Base-by-base conservation (phyloP, 208 protist genomes). In the Lotmaria passim region DNA sequence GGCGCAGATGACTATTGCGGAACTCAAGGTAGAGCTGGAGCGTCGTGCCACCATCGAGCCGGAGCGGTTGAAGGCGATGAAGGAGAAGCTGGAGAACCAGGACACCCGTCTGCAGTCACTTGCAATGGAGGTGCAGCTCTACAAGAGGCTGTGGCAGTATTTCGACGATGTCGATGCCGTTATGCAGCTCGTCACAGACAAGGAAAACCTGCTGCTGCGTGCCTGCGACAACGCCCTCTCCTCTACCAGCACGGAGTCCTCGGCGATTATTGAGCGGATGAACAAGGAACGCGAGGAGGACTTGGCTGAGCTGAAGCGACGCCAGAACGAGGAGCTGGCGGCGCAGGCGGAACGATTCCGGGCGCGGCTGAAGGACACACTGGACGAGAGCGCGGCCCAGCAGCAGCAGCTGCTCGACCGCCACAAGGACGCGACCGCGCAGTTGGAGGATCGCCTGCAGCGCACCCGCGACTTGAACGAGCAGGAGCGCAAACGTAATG, bases 401-500 rank as follows among this genome's bases (percentile, higher is more conserved):
- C 78, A 85, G 59, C 69, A 85, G 52, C 67, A 57, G 39, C 36
- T 84, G 19, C 55, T 74, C n/a, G 64, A 79, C 50, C 62, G 72
- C 10, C 83, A 88, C 70, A 56, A 61, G 26, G 78, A 83, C 2
- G 77, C 76, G 4, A 47, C 86, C 26, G 69, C 83, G 14, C 63
- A 75, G 43, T 41, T 83, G 15, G 76, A 89, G 55, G 75, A 78
- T 17, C 79, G 74, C 38, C 59, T 93, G 60, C 75, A 82, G 57
- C 75, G 74, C 51, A 85, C 72, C 48, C 79, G 79, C 44, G 81
- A 85, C 44, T 60, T 86, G 1, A 82, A 77, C 30, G 83, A 88
- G 26, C 21, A 77, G 56, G 82, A 86, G 62, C 72, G 68, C 46
- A 81, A 78, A 65, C 77, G 74, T 17, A 46, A 57, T 33, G 80